Conservation (phyloP, 306 rosid genomes). For the Malus fusca region DNA sequence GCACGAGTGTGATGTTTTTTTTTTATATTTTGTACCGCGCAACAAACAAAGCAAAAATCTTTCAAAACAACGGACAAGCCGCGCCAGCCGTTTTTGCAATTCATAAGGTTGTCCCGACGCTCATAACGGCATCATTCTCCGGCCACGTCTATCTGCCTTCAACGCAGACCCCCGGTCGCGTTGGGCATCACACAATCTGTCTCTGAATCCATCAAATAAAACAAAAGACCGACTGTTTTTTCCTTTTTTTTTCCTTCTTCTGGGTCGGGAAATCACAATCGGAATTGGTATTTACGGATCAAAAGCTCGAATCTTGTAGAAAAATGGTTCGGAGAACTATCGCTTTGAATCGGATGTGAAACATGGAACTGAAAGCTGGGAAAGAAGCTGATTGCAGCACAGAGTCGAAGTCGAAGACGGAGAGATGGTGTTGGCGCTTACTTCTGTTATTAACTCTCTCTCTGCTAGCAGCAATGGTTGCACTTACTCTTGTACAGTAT, state of each 20-base stretch:
- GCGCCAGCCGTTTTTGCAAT: background rate
- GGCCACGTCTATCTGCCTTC: background rate
- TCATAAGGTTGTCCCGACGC: background rate
- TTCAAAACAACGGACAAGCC: background rate
- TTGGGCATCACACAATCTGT: background rate
- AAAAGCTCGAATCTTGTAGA: background rate
- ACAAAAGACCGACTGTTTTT: background rate
- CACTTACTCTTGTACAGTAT: constrained; percentile 14
- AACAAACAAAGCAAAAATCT: background rate
- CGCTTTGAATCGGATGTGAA: background rate
- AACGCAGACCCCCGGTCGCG: no score
- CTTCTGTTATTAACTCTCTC: constrained; percentile 20
- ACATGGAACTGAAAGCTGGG: constrained; percentile 21
- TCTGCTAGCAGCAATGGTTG: constrained; percentile 28
- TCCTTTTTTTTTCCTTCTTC: background rate
- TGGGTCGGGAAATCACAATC: background rate
- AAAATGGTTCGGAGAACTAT: background rate
- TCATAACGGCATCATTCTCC: background rate
- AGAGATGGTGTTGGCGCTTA: constrained; percentile 32
- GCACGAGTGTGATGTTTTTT: no score
- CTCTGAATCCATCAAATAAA: background rate
- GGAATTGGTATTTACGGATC: background rate
- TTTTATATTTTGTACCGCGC: background rate
- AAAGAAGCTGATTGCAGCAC: background rate
- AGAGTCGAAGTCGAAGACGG: constrained; percentile 1